These are phyloP conservation scores for Cadophora malorum DNA, from an alignment of 2,329 filamentous ascomycete genomes.

Conservation along the genomic window DNA sequence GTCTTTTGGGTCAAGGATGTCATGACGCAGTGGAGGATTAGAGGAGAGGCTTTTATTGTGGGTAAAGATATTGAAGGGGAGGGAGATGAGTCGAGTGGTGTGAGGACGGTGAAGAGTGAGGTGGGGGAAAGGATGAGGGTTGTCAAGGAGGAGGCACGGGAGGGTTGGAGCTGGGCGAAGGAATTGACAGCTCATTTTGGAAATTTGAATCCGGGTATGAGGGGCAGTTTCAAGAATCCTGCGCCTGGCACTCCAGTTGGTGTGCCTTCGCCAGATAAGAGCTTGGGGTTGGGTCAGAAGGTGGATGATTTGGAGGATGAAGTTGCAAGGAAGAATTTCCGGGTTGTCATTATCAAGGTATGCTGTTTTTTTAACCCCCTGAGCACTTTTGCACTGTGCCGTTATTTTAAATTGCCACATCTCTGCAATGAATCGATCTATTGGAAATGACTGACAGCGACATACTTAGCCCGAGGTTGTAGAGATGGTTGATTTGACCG, in stretches of 20 bases:
- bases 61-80: constrained; percentile 68
- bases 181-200: constrained; percentile 91
- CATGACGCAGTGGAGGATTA: constrained; percentile 83
- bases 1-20: constrained; percentile 79
- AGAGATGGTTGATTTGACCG: constrained; percentile 66
- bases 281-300: constrained; percentile 61
- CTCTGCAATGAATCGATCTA: neutral
- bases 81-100: constrained; percentile 56
- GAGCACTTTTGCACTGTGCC: neutral
- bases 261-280: constrained; percentile 53
- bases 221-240: constrained; percentile 74
- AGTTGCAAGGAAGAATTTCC: constrained; percentile 68
- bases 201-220: constrained; percentile 81
- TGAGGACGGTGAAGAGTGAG: constrained; percentile 63
- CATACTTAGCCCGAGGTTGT: constrained; percentile 65
- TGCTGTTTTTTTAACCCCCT: neutral
- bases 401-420: neutral
- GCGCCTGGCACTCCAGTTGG: constrained; percentile 68
- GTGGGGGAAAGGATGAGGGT: constrained; percentile 69
- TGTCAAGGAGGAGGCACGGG: constrained; percentile 46
- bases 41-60: constrained; percentile 77
- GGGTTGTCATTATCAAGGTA: constrained; percentile 81
- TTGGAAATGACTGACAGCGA: neutral
- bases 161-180: constrained; percentile 71
- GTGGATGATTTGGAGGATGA: constrained; percentile 67